Percentiles rank a stretch among this genome's conserved stretches.
phyloP scores from a whole-genome alignment of 2,329 filamentous ascomycete species.

The Fusarium camptoceras region DNA sequence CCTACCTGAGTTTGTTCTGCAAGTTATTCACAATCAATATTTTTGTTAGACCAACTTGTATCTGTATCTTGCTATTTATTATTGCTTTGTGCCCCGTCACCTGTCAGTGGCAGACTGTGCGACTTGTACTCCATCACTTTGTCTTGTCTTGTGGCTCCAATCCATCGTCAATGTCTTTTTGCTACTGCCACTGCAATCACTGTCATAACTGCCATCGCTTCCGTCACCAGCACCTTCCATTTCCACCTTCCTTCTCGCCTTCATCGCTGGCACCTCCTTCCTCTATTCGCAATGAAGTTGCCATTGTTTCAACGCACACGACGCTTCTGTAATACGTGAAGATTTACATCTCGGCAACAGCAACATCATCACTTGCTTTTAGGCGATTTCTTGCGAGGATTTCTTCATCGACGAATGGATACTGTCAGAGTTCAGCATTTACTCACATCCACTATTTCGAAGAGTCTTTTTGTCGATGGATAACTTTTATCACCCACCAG shows the following conservation, averaged over 20 bases:
- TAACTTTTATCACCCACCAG: constrained; percentile 11
- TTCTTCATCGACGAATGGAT: constrained; percentile 22
- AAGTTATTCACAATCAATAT: constrained; percentile 15
- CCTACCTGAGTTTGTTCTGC: constrained; percentile 2
- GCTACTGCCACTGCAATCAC: constrained; percentile 27
- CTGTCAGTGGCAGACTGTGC: constrained; percentile 3
- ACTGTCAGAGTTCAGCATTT: constrained; percentile 22
- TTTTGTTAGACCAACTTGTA: background rate
- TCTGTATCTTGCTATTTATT: background rate
- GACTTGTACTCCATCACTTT: constrained; percentile 8
- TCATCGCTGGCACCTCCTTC: constrained; percentile 6
- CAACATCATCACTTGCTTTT: constrained; percentile 19
- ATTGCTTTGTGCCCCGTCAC: constrained; percentile 3
- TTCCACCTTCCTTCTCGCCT: background rate
- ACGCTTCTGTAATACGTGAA: constrained; percentile 40
- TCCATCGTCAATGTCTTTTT: constrained; percentile 4
- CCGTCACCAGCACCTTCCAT: constrained; percentile 12
- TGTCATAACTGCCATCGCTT: constrained; percentile 16
- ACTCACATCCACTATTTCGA: constrained; percentile 8
- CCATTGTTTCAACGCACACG: constrained; percentile 23
- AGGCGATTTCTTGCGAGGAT: constrained; percentile 19
- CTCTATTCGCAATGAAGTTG: constrained; percentile 39
- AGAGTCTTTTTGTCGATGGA: constrained; percentile 35
- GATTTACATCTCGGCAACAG: constrained; percentile 12
- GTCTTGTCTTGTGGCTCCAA: constrained; percentile 1